Conservation (phyloP, 2,329 filamentous ascomycete species). For the Bipolaris cookei region DNA sequence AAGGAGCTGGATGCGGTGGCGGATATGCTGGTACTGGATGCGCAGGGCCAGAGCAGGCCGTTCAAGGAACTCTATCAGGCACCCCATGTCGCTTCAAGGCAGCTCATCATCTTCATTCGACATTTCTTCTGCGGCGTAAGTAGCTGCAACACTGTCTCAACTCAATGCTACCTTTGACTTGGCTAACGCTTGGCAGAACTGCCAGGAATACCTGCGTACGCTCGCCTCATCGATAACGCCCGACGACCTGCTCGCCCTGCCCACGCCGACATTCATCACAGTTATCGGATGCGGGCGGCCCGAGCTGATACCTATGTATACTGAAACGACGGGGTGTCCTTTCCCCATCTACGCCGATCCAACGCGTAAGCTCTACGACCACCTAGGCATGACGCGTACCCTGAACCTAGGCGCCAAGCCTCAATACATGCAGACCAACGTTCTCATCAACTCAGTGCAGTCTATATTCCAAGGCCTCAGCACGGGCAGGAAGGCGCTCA, state of each 20-base stretch:
- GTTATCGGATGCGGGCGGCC: conserved; percentile 77
- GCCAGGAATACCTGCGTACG: conserved; percentile 74
- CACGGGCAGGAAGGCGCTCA: conserved; percentile 63
- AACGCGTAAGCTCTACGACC: conserved; percentile 67
- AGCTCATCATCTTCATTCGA: conserved; percentile 75
- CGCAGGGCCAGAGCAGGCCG: conserved; percentile 42
- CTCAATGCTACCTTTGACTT: neutral
- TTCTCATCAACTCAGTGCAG: conserved; percentile 55
- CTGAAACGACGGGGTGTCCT: conserved; percentile 65
- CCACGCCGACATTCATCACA: conserved; percentile 65
- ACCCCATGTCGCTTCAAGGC: conserved; percentile 51
- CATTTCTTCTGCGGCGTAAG: conserved; percentile 83
- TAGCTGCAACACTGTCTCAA: conserved; percentile 19
- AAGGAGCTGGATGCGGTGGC: conserved; percentile 39
- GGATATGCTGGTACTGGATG: conserved; percentile 46
- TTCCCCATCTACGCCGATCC: conserved; percentile 83
- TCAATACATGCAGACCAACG: conserved; percentile 66
- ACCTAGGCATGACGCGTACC: conserved; percentile 72
- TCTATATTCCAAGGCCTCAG: conserved; percentile 68
- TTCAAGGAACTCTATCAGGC: conserved; percentile 49
- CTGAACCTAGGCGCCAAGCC: conserved; percentile 67
- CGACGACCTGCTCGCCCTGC: conserved; percentile 54
- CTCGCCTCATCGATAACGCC: conserved; percentile 64
- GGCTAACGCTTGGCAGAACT: conserved; percentile 61
- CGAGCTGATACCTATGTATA: conserved; percentile 71